Conservation (phyloP, 805 yeast genomes). For the Cyberlindnera samutprakarnensis region DNA sequence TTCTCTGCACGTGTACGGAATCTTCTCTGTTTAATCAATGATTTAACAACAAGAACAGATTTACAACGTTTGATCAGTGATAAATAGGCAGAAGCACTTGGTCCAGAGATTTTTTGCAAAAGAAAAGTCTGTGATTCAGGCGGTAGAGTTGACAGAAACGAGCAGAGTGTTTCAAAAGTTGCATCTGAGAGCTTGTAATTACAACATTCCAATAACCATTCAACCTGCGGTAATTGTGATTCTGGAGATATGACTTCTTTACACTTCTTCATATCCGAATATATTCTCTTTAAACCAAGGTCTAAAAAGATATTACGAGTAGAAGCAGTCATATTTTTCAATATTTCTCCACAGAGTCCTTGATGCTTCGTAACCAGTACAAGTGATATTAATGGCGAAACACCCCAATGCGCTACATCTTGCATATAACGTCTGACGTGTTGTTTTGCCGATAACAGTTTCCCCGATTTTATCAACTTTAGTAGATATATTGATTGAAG, state of each 20-base stretch:
- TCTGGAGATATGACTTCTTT: constrained; percentile 7
- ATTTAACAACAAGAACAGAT: background rate
- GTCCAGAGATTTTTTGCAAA: constrained; percentile 1
- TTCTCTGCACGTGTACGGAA: constrained; percentile 3
- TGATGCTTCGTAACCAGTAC: background rate
- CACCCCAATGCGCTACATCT: constrained; percentile 1
- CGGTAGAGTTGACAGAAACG: constrained; percentile 3
- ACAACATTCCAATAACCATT: constrained; percentile 6
- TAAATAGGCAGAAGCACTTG: background rate
- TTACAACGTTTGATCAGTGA: constrained; percentile 2
- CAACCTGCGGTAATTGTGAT: background rate
- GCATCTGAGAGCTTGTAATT: constrained; percentile 5
- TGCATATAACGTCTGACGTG: background rate
- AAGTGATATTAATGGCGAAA: constrained; percentile 3
- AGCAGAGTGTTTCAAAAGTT: constrained; percentile 2
- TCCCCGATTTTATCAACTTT: constrained; percentile 6
- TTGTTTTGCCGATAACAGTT: constrained; percentile 4
- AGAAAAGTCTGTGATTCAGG: background rate
- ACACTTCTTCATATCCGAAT: background rate
- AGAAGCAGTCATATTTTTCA: constrained; percentile 1
- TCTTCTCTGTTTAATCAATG: background rate
- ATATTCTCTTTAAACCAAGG: background rate
- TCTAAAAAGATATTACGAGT: constrained; percentile 6
- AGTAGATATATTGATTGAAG: constrained; percentile 8
- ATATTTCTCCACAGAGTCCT: background rate